Base-by-base conservation (phyloP, 2,329 filamentous ascomycete genomes). In the Aspergillus pseudoterreus region DNA sequence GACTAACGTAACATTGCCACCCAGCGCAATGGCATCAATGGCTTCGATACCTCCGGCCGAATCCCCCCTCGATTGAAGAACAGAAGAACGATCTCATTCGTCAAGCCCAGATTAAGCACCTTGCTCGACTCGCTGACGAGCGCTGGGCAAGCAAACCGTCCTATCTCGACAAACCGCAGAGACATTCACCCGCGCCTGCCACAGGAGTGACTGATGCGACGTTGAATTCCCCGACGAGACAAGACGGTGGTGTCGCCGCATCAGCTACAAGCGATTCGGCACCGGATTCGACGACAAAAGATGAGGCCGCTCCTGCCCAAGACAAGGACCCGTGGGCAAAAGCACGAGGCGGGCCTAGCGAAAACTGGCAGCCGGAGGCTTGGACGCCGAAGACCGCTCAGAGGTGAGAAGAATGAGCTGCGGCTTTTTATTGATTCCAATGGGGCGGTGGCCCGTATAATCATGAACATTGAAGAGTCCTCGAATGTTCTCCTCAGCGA, bases 21-120 rank as follows among this genome's bases (percentile, higher is more conserved):
- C 32, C 64, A 83, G 80, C 83, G 47, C 80, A 83, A 77, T 86
- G 83, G 83, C 81, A 84, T 62, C 83, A 86, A 71, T 86, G 83
- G 83, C 79, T 86, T 22, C 81, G 83, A 60, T 77, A 85, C 58
- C 82, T 82, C 9, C 81, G 83, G 42, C 60, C 70, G 47, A 71
- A 79, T 14, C 72, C 83, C 2, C 83, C 83, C 0, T 75, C 76
- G 1, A 64, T 86, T 45, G 63, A 77, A 58, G 83, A 86, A 67
- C 83, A 85, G 60, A 75, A 77, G 54, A 71, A 76, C 43, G 83
- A 86, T 52, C 56, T 84, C 43, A 58, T 76, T 32, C 75, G 83
- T 24, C 82, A 82, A 63, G 69, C 72, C n/a, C 76, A 76, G 52
- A 78, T 86, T 61, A 84, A 83, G 63, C 63, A 80, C 46, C 76